Evolutionary conservation across 169 alveolate species (phyloP), one percentile per base, ranked within the genome.

Genomic region (Neospora caninum): DNA sequence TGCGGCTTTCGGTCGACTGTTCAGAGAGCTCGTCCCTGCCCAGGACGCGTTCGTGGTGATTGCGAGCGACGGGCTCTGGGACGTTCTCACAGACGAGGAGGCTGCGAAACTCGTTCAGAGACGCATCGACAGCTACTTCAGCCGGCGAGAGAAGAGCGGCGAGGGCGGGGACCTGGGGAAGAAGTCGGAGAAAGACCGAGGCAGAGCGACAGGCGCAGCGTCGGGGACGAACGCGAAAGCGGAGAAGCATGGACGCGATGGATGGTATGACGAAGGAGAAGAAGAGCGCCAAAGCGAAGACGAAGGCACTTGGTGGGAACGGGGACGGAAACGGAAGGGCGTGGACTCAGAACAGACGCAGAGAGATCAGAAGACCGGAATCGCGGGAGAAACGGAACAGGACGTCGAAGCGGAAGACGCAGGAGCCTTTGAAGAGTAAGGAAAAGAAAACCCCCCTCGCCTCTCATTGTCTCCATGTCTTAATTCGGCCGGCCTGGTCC

Each of bases 1-100:
- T 49, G 58, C 58, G 58, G n/a, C n/a, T 13, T 49, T 49, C 58
- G 4, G 58, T 49, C 22, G 58, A 49, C 58, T 9, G 42, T n/a
- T 0, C 84, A 73, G 84, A 73, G 45, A 36, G 42, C 38, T 73
- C 49, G 42, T 31, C 4, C 42, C 84, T 73, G 84, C 25, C 25
- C 84, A 22, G 18, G 84, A 73, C 84, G 22, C 49, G 45, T 73
- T 73, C 42, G n/a, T 73, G 25, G 42, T 73, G 25, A 73, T 73
- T 20, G 84, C 84, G 45, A 73, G 84, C 84, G 84, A 73, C 43
- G 84, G 84, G 16, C 43, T 73, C 43, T 73, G 84, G 84, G 84
- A 73, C 25, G 84, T 73, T 1, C 84, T 73, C 43, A 34, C 84
- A 1, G 84, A 73, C n/a, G 84, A 73, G 45, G 84, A 73, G 42